Percentiles rank a stretch among this genome's conserved stretches.
Evolutionary conservation across 2,329 filamentous ascomycete genomes (phyloP).

Genomic region (Chrysoporthe austroafricana): DNA sequence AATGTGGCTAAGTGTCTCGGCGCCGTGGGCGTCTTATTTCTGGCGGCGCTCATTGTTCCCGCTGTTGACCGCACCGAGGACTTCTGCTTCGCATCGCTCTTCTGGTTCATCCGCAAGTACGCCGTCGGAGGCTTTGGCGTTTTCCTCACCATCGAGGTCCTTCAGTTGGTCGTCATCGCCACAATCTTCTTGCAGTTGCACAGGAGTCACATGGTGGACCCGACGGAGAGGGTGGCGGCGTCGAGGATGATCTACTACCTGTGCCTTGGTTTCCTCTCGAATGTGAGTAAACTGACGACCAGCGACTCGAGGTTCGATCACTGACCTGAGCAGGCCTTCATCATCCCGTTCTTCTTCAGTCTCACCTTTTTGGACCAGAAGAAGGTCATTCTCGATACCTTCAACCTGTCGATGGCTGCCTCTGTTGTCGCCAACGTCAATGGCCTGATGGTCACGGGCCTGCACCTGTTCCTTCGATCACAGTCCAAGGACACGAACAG

Average conservation of each 20-base stretch:
- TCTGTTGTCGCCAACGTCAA: constrained; percentile 69
- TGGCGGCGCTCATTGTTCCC: constrained; percentile 63
- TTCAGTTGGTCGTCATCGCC: constrained; percentile 54
- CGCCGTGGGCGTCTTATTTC: constrained; percentile 52
- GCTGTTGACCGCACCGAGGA: constrained; percentile 58
- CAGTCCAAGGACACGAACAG: constrained; percentile 61
- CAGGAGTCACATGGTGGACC: constrained; percentile 57
- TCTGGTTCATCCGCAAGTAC: constrained; percentile 69
- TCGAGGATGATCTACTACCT: constrained; percentile 74
- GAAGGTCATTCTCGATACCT: constrained; percentile 43
- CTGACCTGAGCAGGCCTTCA: constrained; percentile 49
- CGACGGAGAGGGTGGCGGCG: constrained; percentile 63
- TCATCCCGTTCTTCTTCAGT: constrained; percentile 67
- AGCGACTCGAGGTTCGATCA: not conserved
- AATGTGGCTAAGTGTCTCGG: constrained; percentile 60
- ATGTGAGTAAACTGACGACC: constrained; percentile 48
- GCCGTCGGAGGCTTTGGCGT: constrained; percentile 60
- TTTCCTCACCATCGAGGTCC: constrained; percentile 52
- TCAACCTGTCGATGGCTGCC: constrained; percentile 63
- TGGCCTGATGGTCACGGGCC: constrained; percentile 65
- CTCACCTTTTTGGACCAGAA: constrained; percentile 50
- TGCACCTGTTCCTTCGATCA: constrained; percentile 70
- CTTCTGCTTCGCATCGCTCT: constrained; percentile 68
- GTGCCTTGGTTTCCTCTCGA: constrained; percentile 58
- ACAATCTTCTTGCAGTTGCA: constrained; percentile 62